A percentile compares a stretch with the other conserved stretches of the same genome.
Evolutionary conservation across 257 asterid genomes (phyloP).

Genomic region (Solanum medicagineum): DNA sequence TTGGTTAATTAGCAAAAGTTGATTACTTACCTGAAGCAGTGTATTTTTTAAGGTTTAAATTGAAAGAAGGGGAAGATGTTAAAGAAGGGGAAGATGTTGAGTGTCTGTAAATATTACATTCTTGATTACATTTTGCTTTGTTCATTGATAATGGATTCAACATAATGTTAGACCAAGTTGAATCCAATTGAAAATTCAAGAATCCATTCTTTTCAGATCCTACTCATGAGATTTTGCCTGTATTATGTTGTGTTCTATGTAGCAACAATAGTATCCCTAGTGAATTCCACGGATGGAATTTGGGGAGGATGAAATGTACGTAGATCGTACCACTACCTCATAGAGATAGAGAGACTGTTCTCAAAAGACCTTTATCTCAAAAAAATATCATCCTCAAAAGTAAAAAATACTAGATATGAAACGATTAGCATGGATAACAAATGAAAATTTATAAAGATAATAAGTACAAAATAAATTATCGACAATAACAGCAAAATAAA

Average conservation of each 20-base stretch:
- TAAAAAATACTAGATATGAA: no score
- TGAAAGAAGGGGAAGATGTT: no score
- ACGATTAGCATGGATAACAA: no score
- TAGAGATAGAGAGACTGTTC: no score
- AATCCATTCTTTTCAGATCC: accelerated
- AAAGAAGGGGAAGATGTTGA: background rate
- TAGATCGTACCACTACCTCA: no score
- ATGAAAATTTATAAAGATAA: no score
- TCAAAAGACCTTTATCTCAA: no score
- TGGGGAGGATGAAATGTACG: no score
- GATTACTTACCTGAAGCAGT: background rate
- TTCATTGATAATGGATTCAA: background rate
- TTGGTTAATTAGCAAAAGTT: background rate
- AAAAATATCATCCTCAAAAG: no score
- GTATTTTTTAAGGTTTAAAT: background rate
- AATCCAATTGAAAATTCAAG: background rate
- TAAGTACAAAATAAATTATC: no score
- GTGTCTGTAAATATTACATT: background rate
- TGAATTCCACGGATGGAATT: no score
- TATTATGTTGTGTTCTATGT: background rate
- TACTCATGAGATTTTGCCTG: accelerated
- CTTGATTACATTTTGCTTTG: background rate
- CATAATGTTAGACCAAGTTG: background rate
- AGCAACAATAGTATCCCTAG: background rate
- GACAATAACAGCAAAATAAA: no score